Conservation (phyloP, 352 stramenopile species). For the Saprolegnia diclina region DNA sequence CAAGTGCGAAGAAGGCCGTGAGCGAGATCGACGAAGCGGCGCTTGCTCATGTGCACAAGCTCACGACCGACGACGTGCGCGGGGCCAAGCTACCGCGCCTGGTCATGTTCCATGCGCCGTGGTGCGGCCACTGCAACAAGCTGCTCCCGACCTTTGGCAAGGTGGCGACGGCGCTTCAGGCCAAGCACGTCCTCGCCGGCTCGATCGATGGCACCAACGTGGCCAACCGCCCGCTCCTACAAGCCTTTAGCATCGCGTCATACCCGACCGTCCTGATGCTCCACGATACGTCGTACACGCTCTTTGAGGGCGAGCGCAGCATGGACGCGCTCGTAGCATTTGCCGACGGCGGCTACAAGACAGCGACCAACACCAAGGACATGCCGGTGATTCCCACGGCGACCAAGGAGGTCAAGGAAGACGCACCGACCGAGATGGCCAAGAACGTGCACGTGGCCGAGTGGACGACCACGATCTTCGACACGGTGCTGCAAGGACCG, state of each 20-base stretch:
- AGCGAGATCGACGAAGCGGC: too few species aligned
- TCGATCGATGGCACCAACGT: slow-evolving; percentile 4
- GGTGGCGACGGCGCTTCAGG: background rate
- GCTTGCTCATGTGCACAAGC: too few species aligned
- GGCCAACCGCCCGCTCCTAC: background rate
- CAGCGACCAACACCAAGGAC: slow-evolving; percentile 20
- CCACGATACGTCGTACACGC: background rate
- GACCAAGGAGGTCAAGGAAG: slow-evolving; percentile 40
- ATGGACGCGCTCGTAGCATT: slow-evolving; percentile 52
- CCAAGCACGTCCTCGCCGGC: background rate
- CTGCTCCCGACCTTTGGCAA: slow-evolving; percentile 4
- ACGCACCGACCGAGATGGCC: slow-evolving; percentile 35
- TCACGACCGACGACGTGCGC: too few species aligned
- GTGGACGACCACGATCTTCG: slow-evolving; percentile 47
- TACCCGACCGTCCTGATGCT: background rate
- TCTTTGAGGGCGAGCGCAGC: slow-evolving; percentile 39
- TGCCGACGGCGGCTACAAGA: slow-evolving; percentile 55
- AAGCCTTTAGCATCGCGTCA: background rate
- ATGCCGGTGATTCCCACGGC: slow-evolving; percentile 8
- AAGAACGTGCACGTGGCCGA: slow-evolving; percentile 35
- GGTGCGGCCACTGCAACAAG: slow-evolving; percentile 10
- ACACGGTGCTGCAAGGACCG: slow-evolving; percentile 36
- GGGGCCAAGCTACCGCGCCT: background rate
- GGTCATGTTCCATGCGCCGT: background rate
- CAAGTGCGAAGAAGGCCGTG: too few species aligned